These are phyloP conservation scores for Plasmopara viticola DNA, from an alignment of 352 stramenopile species.

Conservation along the genomic window DNA sequence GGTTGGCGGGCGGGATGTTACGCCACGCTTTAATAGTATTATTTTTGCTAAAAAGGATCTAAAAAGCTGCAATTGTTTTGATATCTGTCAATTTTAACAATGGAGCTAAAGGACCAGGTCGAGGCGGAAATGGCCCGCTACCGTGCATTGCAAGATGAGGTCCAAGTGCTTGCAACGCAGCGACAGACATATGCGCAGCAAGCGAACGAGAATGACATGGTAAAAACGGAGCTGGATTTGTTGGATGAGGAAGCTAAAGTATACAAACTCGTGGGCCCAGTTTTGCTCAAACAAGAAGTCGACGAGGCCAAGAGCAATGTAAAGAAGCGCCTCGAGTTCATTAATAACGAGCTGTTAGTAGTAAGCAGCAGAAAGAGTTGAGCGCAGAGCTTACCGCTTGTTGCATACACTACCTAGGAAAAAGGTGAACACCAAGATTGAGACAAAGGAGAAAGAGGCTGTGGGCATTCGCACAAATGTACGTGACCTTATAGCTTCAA, in stretches of 20 bases:
- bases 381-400: neutral
- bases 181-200: conserved; percentile 90
- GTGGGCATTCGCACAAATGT: conserved; percentile 84
- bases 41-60: too few relatives aligned
- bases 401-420: conserved; percentile 29
- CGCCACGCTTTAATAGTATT: too few relatives aligned
- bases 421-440: conserved; percentile 85
- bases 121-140: conserved; percentile 89
- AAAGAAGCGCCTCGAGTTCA: conserved; percentile 94
- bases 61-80: too few relatives aligned
- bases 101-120: conserved; percentile 62
- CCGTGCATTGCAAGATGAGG: conserved; percentile 87
- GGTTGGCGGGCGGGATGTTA: too few relatives aligned
- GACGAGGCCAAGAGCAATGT: conserved; percentile 93
- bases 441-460: conserved; percentile 87
- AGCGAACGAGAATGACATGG: conserved; percentile 95
- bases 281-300: conserved; percentile 93
- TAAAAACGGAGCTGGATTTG: conserved; percentile 89
- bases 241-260: conserved; percentile 84
- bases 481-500: conserved; percentile 6
- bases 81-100: too few relatives aligned
- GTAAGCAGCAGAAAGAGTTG: neutral
- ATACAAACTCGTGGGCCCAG: conserved; percentile 93
- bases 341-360: conserved; percentile 88
- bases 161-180: conserved; percentile 78